These are phyloP conservation scores for Desmodesmus armatus DNA, from an alignment of 139 green algal species.

Conservation along the genomic window DNA sequence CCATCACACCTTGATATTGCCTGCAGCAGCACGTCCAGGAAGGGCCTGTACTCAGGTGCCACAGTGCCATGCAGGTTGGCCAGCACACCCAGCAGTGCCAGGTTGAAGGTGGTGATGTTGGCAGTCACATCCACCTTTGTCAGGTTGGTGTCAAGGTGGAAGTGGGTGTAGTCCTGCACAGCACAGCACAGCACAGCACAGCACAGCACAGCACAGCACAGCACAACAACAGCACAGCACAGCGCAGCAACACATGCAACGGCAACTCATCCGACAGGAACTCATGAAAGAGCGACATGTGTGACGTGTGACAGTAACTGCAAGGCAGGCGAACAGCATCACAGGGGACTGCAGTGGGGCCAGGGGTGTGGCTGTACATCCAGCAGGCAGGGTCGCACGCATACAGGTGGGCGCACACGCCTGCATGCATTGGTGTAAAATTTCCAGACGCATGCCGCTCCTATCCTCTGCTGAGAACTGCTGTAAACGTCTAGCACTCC, in stretches of 20 bases:
- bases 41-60: neutral
- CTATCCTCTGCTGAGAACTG: no score
- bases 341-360: no score
- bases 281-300: neutral
- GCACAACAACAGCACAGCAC: no score
- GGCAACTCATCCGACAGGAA: no score
- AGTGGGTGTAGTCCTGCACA: constrained; percentile 44
- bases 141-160: neutral
- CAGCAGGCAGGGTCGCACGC: neutral
- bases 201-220: no score
- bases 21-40: constrained; percentile 34
- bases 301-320: neutral
- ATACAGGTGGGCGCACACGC: no score
- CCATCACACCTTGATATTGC: constrained; percentile 16
- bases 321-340: neutral
- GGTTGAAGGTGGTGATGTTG: constrained; percentile 33
- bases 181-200: no score
- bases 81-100: constrained; percentile 44
- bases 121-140: constrained; percentile 1
- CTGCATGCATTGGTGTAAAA: no score
- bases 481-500: no score
- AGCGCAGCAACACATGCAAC: no score
- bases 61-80: constrained; percentile 9
- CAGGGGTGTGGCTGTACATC: no score
- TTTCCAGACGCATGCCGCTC: no score